Conservation (phyloP, 306 rosid genomes). For the Astragalus glycyphyllos region DNA sequence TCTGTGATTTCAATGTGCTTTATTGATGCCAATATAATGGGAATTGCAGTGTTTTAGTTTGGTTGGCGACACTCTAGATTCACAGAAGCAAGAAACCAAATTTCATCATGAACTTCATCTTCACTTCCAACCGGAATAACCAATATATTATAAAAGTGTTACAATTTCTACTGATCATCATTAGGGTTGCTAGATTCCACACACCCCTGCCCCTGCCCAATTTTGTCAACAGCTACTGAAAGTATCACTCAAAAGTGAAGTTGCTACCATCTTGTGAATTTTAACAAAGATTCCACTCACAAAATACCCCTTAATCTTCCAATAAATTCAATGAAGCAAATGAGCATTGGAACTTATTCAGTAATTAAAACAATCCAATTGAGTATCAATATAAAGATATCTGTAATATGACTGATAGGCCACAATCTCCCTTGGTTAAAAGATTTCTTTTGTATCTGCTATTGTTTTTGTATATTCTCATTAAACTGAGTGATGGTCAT, state of each 20-base stretch:
- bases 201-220: no score
- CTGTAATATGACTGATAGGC: constrained; percentile 1
- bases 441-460: constrained; percentile 11
- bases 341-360: constrained; percentile 1
- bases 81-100: constrained; percentile 18
- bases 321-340: constrained; percentile 4
- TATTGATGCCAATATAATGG: constrained; percentile 3
- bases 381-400: neutral
- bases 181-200: no score
- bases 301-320: no score
- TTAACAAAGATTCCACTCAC: no score
- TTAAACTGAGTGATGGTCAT: constrained; percentile 15
- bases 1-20: constrained; percentile 24
- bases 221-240: neutral
- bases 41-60: constrained; percentile 29
- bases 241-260: neutral
- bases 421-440: constrained; percentile 1
- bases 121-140: constrained; percentile 14
- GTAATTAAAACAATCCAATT: no score
- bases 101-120: constrained; percentile 19
- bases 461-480: neutral
- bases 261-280: neutral
- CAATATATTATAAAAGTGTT: neutral
- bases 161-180: constrained; percentile 21
- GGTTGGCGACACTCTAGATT: neutral